These are phyloP conservation scores for Globisporangium yorkense DNA, from an alignment of 352 stramenopile species.

Conservation along the genomic window DNA sequence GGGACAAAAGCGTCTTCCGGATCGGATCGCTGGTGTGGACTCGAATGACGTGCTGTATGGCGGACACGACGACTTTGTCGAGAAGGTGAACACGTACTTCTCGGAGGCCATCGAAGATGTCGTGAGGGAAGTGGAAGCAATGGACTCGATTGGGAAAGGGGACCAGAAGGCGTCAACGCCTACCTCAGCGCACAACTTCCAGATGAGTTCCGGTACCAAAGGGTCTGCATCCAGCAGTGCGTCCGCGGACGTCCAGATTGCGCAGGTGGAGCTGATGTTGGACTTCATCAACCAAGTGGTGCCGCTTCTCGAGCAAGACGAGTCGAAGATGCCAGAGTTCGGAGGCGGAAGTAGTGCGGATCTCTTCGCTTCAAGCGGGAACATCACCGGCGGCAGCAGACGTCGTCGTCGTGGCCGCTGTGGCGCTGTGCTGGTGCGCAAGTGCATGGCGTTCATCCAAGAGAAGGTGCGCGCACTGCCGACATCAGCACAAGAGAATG, in stretches of 20 bases:
- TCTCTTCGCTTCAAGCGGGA: neutral
- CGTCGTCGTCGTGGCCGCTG: constrained; percentile 25
- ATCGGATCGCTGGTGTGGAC: constrained; percentile 44
- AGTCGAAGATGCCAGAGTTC: constrained; percentile 5
- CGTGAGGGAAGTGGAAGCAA: constrained; percentile 37
- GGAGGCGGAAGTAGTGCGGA: neutral
- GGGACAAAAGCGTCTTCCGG: constrained; percentile 38
- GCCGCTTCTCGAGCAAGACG: constrained; percentile 29
- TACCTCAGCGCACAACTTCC: neutral
- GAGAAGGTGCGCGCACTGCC: constrained; percentile 6
- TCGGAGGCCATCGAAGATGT: constrained; percentile 45
- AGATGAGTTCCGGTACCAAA: neutral
- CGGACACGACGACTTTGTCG: constrained; percentile 42
- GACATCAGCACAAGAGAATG: neutral
- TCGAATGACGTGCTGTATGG: constrained; percentile 87
- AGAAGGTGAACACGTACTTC: constrained; percentile 43
- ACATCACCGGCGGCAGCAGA: constrained; percentile 9
- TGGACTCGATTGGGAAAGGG: constrained; percentile 6
- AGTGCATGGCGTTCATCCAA: constrained; percentile 24
- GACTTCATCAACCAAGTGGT: constrained; percentile 51
- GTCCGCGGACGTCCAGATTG: constrained; percentile 5
- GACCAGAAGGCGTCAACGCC: constrained; percentile 1
- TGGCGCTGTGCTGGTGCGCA: constrained; percentile 30
- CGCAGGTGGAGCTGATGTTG: constrained; percentile 49
- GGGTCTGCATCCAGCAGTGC: neutral